Evolutionary conservation across 257 asterid genomes (phyloP), one percentile per base, ranked within the genome.

Genomic region (Fraxinus excelsior): DNA sequence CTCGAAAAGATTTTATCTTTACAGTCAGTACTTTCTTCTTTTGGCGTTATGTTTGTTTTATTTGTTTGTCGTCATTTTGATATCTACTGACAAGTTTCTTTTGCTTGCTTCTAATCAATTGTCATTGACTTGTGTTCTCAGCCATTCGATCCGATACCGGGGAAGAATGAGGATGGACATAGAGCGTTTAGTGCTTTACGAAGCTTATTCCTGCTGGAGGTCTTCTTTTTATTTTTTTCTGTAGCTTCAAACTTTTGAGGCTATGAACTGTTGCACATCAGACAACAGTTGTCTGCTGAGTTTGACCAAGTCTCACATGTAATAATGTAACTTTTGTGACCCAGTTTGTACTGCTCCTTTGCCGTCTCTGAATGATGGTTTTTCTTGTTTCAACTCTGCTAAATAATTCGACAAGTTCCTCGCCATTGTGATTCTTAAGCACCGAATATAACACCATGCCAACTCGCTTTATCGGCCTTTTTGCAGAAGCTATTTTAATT

Each of bases 81-180:
- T 34, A 38, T 28, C 35, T 77, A 35, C 7, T 70, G 34, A 1
- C 42, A 23, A 35, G 21, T 34, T 76, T 68, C 7, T 19, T 26
- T 16, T 70, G n/a, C 68, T 46, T 58, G 29, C 12, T 35, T 44
- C 32, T 40, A 71, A 70, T 23, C 13, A 58, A 19, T 19, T 60
- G 3, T 23, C 37, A 49, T 68, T 35, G 46, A 67, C 16, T 29
- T 73, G 53, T 23, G 64, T 70, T 60, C 53, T n/a, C 86, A 86
- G 90, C 80, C 58, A 70, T 77, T 31, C 90, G 88, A 62, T 74
- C 90, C 2, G 90, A 86, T 74, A 71, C 82, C 4, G 80, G 76
- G 1, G 87, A 77, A 71, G 74, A 76, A 35, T 86, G 85, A 84
- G 56, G 23, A 18, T 70, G 67, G 44, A 38, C 73, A 16, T 70